Percentiles rank a stretch among this genome's conserved stretches.
These are phyloP conservation scores for Aspergillus ochraceus DNA, from an alignment of 2,329 filamentous ascomycete species.

Conservation along the genomic window DNA sequence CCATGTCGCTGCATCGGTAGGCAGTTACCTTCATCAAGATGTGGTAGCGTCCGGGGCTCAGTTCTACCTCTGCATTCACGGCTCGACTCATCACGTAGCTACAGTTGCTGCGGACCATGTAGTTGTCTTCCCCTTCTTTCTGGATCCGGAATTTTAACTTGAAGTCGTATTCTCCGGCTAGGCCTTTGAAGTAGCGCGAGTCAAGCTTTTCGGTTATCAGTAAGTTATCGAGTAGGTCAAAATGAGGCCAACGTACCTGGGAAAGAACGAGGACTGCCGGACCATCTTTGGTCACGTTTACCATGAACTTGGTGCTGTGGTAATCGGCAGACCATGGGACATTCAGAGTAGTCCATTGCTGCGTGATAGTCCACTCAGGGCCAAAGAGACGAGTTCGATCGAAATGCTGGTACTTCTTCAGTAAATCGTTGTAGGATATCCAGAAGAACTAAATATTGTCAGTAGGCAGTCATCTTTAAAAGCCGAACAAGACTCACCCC, in stretches of 20 bases:
- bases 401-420: slow-evolving; percentile 60
- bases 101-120: slow-evolving; percentile 57
- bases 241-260: slow-evolving; percentile 38
- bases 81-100: slow-evolving; percentile 68
- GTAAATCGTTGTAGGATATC: slow-evolving; percentile 60
- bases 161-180: slow-evolving; percentile 59
- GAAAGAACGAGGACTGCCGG: slow-evolving; percentile 60
- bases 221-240: too few relatives aligned
- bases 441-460: slow-evolving; percentile 50
- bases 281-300: slow-evolving; percentile 53
- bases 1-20: slow-evolving; percentile 51
- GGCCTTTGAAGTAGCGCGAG: slow-evolving; percentile 59
- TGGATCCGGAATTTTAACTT: slow-evolving; percentile 60
- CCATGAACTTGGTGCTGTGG: slow-evolving; percentile 59
- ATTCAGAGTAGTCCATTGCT: slow-evolving; percentile 61
- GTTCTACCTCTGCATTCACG: slow-evolving; percentile 72
- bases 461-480: neutral
- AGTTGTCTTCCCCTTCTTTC: slow-evolving; percentile 60
- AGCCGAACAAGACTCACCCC: slow-evolving; percentile 46
- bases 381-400: slow-evolving; percentile 63
- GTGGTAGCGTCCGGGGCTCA: slow-evolving; percentile 73
- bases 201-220: slow-evolving; percentile 48
- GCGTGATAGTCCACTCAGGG: slow-evolving; percentile 60
- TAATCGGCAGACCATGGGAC: slow-evolving; percentile 64
- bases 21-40: slow-evolving; percentile 75